Evolutionary conservation across 2,329 filamentous ascomycete species (phyloP), one percentile per base, ranked within the genome.

Genomic region (Ascochyta clinopodiicola): DNA sequence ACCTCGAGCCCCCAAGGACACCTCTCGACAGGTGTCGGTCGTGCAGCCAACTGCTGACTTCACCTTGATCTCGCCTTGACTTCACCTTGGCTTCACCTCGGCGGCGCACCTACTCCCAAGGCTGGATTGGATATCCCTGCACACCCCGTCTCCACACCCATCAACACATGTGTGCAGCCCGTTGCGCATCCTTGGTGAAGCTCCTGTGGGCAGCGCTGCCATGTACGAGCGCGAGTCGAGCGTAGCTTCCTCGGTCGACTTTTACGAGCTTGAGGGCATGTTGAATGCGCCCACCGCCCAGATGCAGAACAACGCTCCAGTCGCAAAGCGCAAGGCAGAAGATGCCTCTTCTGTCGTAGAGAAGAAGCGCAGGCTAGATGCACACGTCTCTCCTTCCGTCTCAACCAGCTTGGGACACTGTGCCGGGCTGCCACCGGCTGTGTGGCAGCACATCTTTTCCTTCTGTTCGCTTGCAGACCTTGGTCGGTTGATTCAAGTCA

Each of bases 371-470:
- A 73, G 60, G 57, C 61, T 74, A 22, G 65, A 59, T 21, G 57
- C 62, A 46, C 50, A 57, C 2, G 32, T 51, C 21, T 19, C 50
- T 43, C 32, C 56, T 22, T 45, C 50, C 44, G 27, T 54, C 57
- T 36, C 63, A 49, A 50, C 57, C 55, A 38, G 37, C 54, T 54
- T 69, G 51, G 49, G 62, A 48, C 58, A 59, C 56, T 75, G 68
- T 61, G 70, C 73, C 57, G 63, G 75, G 61, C 78, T 88, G 52
- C 84, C 86, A 68, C 78, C 81, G 63, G 84, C 87, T 75, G 77
- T 90, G 67, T 91, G 88, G 88, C 88, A 91, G 69, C 82, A 83
- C 69, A 80, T 91, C 67, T 90, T 91, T 73, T 83, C 82, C 67
- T 87, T 86, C 71, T 82, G 86, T 72, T 82, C 86, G 56, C 88